Percentiles rank a stretch among this genome's conserved stretches.
Conservation (phyloP, 495 filamentous ascomycete genomes). For the Chaetomium fimeti region DNA sequence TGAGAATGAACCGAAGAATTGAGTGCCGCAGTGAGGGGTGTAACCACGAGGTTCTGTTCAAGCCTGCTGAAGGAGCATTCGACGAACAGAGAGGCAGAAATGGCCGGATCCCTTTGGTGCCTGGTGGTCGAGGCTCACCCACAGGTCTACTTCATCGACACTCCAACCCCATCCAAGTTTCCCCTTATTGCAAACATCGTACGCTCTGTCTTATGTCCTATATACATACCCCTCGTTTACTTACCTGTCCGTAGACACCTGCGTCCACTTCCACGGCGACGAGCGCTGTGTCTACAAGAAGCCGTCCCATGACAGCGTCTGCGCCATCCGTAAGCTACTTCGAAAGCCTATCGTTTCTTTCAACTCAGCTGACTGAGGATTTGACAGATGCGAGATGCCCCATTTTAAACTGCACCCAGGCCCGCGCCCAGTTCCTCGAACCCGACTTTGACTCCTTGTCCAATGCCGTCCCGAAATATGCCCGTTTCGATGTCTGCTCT, state of each 20-base stretch:
- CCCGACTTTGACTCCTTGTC: conserved; percentile 25
- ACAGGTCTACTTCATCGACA: conserved; percentile 18
- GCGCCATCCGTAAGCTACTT: conserved; percentile 26
- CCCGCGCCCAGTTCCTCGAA: conserved; percentile 30
- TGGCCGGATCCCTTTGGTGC: conserved; percentile 15
- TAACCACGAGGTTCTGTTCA: conserved; percentile 27
- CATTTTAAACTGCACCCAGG: conserved; percentile 28
- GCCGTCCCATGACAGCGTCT: conserved; percentile 30
- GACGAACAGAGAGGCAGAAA: conserved; percentile 21
- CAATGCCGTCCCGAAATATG: conserved; percentile 24
- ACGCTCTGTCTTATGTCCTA: conserved; percentile 3
- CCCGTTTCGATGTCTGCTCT: conserved; percentile 29
- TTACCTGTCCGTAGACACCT: conserved; percentile 24
- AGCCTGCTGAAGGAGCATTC: conserved; percentile 25
- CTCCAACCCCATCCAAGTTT: conserved; percentile 23
- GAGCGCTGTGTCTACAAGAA: conserved; percentile 32
- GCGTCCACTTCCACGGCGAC: conserved; percentile 26
- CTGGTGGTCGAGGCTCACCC: conserved; percentile 22
- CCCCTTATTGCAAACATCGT: conserved; percentile 32
- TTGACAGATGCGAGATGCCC: conserved; percentile 28
- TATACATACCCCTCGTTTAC: background rate
- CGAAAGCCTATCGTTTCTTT: background rate
- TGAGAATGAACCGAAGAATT: conserved; percentile 25
- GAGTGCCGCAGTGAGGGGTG: conserved; percentile 32
- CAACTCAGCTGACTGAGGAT: background rate